Evolutionary conservation across 73 alveolate genomes (phyloP), one percentile per base, ranked within the genome.

Genomic region (Blepharisma japonicum): DNA sequence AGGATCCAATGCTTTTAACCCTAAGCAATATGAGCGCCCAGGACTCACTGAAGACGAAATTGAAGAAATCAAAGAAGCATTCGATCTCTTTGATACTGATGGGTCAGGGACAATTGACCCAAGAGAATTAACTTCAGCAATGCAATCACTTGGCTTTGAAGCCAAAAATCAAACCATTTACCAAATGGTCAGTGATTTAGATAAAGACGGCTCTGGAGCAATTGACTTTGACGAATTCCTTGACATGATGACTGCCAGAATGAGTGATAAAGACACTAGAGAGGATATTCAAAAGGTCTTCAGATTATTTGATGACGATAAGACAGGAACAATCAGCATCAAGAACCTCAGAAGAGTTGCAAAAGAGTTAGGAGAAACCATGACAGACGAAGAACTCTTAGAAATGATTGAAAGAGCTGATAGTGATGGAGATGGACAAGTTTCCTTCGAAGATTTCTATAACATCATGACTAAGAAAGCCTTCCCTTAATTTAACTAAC

Each of bases 51-150:
- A 92, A 76, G 98, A 94, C 72, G 98, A 94, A 80, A 89, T 87
- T 27, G 94, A 90, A 50, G 98, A 94, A 77, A 89, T 94, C 68
- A 87, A 95, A 72, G 93, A 94, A 74, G 97, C 99, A 47, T 91
- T 92, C 94, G 93, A 92, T 80, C 87, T 94, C 76, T 91, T 94
- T 77, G 99, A 91, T 82, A 55, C 78, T 56, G 96, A 88, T 68
- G 95, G 94, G 42, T 83, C 94, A 55, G 99, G 99, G 11, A 84
- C 89, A 56, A 91, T 94, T 66, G 98, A 94, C 61, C 99, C 99
- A 6, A 87, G 74, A 61, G 99, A 94, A 86, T 87, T 94, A 54
- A 94, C 84, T 81, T 95, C 91, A 67, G 96, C 99, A 61, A 92
- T 94, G 94, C 87, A 92, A 55, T 83, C 85, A 56, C 83, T 91